Evolutionary conservation across 2,329 filamentous ascomycete species (phyloP).

Genomic region (Cercospora zeae-maydis): DNA sequence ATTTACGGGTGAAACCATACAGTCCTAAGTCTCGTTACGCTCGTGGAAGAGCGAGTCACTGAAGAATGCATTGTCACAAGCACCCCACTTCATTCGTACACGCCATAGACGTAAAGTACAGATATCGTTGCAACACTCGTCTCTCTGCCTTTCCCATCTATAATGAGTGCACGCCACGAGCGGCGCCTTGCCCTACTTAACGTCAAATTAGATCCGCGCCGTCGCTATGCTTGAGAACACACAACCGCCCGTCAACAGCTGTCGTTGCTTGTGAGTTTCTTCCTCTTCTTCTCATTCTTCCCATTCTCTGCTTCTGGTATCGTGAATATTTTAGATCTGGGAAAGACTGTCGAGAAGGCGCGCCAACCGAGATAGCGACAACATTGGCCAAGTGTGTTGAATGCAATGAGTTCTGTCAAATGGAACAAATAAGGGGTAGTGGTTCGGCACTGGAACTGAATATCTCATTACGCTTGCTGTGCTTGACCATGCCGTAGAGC

Average conservation of each 20-base stretch:
- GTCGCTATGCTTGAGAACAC: not conserved
- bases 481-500: slow-evolving; percentile 81
- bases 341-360: not conserved
- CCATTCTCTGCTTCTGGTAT: not conserved
- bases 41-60: too few relatives aligned
- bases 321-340: not conserved
- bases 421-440: not conserved
- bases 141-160: not conserved
- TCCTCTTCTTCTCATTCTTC: not conserved
- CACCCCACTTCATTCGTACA: not conserved
- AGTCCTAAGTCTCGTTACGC: too few relatives aligned
- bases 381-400: not conserved
- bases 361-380: not conserved
- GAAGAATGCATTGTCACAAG: not conserved
- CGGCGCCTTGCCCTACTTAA: not conserved
- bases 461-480: slow-evolving; percentile 29
- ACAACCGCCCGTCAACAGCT: not conserved
- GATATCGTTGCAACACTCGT: not conserved
- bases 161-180: not conserved
- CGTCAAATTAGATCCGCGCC: not conserved
- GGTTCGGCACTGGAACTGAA: not conserved
- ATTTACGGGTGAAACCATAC: too few relatives aligned
- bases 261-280: not conserved
- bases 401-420: not conserved
- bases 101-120: not conserved